These are phyloP conservation scores for Podospora comata DNA, from an alignment of 495 filamentous ascomycete genomes.

Conservation along the genomic window DNA sequence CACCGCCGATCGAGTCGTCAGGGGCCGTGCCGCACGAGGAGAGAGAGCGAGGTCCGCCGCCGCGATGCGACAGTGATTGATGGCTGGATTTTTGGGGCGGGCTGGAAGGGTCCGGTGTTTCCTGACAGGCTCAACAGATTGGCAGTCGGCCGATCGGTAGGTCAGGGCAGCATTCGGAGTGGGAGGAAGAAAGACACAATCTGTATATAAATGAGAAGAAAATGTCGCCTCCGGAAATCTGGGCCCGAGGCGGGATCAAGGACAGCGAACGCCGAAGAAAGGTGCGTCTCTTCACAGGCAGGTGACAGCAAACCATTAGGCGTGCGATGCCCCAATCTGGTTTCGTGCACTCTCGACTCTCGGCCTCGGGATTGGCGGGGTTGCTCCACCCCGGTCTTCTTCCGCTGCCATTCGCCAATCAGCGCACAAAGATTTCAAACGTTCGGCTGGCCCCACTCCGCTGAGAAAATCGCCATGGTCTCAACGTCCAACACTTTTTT, in stretches of 20 bases:
- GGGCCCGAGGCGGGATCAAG: slow-evolving; percentile 4
- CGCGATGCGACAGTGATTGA: slow-evolving; percentile 5
- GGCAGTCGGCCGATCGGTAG: not conserved
- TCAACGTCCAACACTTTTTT: not conserved
- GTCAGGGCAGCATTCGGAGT: slow-evolving; percentile 6
- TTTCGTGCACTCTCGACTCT: slow-evolving; percentile 12
- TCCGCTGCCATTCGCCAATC: slow-evolving; percentile 25
- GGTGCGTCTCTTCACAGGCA: slow-evolving; percentile 1
- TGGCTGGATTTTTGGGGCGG: slow-evolving; percentile 2
- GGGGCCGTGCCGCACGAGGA: not conserved
- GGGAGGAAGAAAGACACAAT: not conserved
- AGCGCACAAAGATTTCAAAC: slow-evolving; percentile 22
- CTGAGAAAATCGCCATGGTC: slow-evolving; percentile 14
- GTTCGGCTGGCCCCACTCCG: slow-evolving; percentile 4
- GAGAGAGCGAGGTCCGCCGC: not conserved
- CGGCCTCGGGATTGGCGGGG: slow-evolving; percentile 22
- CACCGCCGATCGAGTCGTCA: not conserved
- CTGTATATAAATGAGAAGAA: slow-evolving; percentile 9
- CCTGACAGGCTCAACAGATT: not conserved
- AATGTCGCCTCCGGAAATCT: slow-evolving; percentile 18
- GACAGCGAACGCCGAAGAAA: not conserved
- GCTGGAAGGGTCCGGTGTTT: not conserved
- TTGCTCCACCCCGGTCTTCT: slow-evolving; percentile 13
- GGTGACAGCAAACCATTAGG: slow-evolving; percentile 6
- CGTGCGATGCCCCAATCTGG: not conserved